Evolutionary conservation across 176 grass and related monocot genomes (phyloP), one percentile per base, ranked within the genome.

Genomic region (Rhynchospora tenuis): DNA sequence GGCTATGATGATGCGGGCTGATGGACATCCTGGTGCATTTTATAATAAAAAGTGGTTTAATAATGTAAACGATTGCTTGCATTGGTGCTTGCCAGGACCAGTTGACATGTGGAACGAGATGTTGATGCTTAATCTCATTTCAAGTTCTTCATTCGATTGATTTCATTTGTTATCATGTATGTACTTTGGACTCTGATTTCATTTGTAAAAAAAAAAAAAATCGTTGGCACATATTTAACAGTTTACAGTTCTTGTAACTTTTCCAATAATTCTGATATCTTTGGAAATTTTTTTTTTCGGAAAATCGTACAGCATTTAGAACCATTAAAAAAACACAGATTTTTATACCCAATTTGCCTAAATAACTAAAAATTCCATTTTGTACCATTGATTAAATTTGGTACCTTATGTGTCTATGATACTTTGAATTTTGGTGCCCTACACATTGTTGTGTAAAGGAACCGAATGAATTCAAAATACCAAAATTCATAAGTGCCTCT

Each of bases 1-100:
- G 75, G 91, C 96, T 29, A 97, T 90, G 94, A 97, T 97, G 94
- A 68, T 94, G 70, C 88, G 94, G 57, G 94, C 90, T 38, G 94
- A 97, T 26, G 94, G 85, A 9, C 94, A 97, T 81, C 94, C 92
- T 0, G 94, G 89, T 52, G 60, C 20, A 43, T 80, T 89, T 73
- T 91, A 86, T 88, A 77, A 88, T 58, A 89, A 81, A 84, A 65
- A 73, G 54, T 89, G 85, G 92, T 71, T 47, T 13, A 68, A 77
- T 66, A 92, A 92, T 80, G 87, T 71, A 72, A 94, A 78, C 61
- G 92, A 97, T 84, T 97, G 92, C 76, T 50, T 94, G 26, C 94
- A 97, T 74, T 89, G 88, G 94, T 97, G 94, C 86, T 42, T 94
- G 80, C 94, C 92, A 0, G 90, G 90, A 1, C 92, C 94, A 2